Evolutionary conservation across 768 basidiomycete genomes (phyloP), one percentile per base, ranked within the genome.

Genomic region (Sarcomyxa edulis): DNA sequence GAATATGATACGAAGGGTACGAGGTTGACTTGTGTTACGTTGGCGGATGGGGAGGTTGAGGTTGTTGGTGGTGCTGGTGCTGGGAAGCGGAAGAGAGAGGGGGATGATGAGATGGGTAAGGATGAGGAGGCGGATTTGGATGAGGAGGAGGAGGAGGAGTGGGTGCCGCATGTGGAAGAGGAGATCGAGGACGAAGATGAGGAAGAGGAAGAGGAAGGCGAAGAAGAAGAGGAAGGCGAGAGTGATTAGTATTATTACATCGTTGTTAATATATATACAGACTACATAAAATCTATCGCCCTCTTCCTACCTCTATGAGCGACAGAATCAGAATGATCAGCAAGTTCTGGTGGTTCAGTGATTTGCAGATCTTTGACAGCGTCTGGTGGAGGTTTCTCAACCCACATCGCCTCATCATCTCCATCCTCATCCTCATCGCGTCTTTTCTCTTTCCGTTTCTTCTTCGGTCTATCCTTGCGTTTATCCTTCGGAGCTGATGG

Each of bases 1-100:
- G 71, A 61, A 33, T 93, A 92, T 54, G 85, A 95, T 58, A 83
- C 89, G 4, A 90, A 89, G 48, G 88, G 88, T 7, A 90, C 79
- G 22, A 71, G 94, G 19, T 55, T 97, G 54, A 95, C 89, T 6
- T 93, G 92, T 44, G 52, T 78, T 21, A 64, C 76, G 14, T 49
- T 81, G 9, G 78, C 77, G 6, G 78, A 79, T 35, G 75, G 73
- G 6, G 65, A 58, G n/a, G 50, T 36, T 12, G 50, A 43, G 15
- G 47, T 32, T 3, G 46, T 38, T 2, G 47, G 37, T 5, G 47
- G 19, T n/a, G 25, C 22, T 4, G 38, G 20, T 14, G 38, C 32
- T 25, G 55, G 40, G 7, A 54, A 55, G 16, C 50, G 53, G 47
- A 66, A 65, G 16, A 55, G 52, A 16, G 66, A 62, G 7, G 52